Conservation (phyloP, 306 rosid species). For the Gleditsia sinensis region DNA sequence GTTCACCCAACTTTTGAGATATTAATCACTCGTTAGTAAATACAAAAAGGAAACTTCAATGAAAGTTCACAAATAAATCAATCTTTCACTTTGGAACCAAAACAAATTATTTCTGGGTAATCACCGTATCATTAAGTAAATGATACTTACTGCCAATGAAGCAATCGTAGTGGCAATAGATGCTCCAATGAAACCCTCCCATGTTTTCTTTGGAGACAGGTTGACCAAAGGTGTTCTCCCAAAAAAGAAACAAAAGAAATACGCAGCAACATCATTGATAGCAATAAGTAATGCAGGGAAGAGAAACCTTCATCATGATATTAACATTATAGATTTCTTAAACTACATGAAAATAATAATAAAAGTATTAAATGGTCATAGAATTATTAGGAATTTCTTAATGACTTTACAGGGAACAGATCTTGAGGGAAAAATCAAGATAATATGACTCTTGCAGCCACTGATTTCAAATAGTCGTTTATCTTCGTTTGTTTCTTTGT, state of each 20-base stretch:
- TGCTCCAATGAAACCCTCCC: slow-evolving; percentile 99
- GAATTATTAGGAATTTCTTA: not conserved
- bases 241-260: slow-evolving; percentile 88
- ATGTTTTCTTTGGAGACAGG: slow-evolving; percentile 97
- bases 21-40: not conserved
- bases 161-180: slow-evolving; percentile 87
- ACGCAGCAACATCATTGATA: slow-evolving; percentile 93
- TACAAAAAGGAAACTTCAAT: not conserved
- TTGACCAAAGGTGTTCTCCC: slow-evolving; percentile 95
- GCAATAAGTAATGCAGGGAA: slow-evolving; percentile 91
- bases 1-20: not conserved
- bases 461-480: not conserved
- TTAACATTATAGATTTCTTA: slow-evolving; percentile 13
- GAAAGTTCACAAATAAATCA: not conserved
- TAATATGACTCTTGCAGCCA: not conserved
- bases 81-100: not conserved
- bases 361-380: not conserved
- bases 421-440: not conserved
- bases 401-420: not conserved
- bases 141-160: slow-evolving; percentile 72
- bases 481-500: not conserved
- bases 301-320: slow-evolving; percentile 70
- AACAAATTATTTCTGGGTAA: not conserved
- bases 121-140: not conserved
- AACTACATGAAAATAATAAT: not conserved